Conservation (phyloP, 768 basidiomycete species). For the Tephrocybe sp. region DNA sequence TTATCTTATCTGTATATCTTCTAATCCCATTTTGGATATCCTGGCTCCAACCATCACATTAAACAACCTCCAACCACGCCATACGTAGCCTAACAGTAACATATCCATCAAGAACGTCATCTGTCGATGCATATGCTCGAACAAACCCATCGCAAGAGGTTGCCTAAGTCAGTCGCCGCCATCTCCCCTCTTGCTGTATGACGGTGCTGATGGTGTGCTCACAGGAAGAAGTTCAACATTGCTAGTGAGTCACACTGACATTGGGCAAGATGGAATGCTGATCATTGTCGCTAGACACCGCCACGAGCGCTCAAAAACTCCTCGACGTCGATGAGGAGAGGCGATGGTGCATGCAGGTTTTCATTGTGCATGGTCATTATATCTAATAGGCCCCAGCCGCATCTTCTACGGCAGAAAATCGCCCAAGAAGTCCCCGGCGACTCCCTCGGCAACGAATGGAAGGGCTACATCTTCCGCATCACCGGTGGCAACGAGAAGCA, state of each 20-base stretch:
- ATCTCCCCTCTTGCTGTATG: not conserved
- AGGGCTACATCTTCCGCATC: conserved; percentile 95
- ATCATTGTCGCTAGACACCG: conserved; percentile 65
- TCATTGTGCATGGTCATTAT: too few relatives aligned
- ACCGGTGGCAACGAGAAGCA: conserved; percentile 99
- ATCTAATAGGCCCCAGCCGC: conserved; percentile 53
- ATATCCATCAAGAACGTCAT: too few relatives aligned
- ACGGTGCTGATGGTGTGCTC: not conserved
- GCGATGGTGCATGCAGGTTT: conserved; percentile 57
- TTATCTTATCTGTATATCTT: too few relatives aligned
- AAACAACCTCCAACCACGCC: too few relatives aligned
- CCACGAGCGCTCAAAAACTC: conserved; percentile 96
- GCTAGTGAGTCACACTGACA: conserved; percentile 65
- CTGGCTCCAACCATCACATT: too few relatives aligned
- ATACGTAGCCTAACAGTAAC: too few relatives aligned
- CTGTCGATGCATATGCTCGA: conserved; percentile 17
- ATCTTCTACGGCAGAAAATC: conserved; percentile 97
- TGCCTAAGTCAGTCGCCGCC: conserved; percentile 28
- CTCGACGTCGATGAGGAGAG: conserved; percentile 93
- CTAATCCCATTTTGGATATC: too few relatives aligned
- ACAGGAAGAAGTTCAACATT: conserved; percentile 96
- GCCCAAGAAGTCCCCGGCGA: conserved; percentile 92
- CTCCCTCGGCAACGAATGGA: conserved; percentile 92
- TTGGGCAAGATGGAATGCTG: not conserved
- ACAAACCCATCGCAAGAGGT: conserved; percentile 40